Evolutionary conservation across 768 basidiomycete genomes (phyloP).

Genomic region (Trametes cingulata): DNA sequence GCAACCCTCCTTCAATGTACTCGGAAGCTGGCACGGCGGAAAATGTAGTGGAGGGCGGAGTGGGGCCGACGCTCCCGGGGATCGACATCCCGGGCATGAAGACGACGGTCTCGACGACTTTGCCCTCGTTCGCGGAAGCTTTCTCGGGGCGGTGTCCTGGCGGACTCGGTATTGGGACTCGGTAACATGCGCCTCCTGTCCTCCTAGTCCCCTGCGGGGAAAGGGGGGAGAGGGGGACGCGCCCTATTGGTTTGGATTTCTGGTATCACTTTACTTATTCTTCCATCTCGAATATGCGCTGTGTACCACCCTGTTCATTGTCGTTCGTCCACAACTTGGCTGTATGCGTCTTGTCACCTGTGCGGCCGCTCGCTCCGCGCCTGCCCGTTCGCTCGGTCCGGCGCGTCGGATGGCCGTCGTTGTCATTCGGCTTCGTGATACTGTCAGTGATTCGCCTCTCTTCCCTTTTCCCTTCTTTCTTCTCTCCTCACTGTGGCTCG

Average conservation of each 20-base stretch:
- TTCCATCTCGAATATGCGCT: not conserved
- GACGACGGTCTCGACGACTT: not conserved
- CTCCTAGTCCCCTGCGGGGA: slow-evolving; percentile 21
- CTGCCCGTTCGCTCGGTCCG: not conserved
- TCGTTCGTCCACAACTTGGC: not conserved
- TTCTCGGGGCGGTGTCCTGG: slow-evolving; percentile 10
- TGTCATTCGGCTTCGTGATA: slow-evolving; percentile 16
- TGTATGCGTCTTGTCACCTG: not conserved
- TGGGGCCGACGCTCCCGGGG: slow-evolving; percentile 3
- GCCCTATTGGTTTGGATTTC: slow-evolving; percentile 2
- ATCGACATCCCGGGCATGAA: not conserved
- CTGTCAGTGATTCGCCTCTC: slow-evolving; percentile 10
- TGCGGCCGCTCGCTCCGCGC: not conserved
- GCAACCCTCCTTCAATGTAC: not conserved
- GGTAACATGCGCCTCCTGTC: slow-evolving; percentile 22
- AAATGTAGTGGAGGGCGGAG: not conserved
- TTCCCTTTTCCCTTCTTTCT: not conserved
- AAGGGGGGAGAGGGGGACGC: slow-evolving; percentile 21
- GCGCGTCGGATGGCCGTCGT: not conserved
- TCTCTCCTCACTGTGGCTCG: no score
- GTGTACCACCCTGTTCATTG: not conserved
- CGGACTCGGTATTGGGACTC: slow-evolving; percentile 5
- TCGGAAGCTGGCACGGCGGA: not conserved
- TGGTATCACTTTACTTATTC: not conserved
- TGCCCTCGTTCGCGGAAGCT: slow-evolving; percentile 18